phyloP scores from a whole-genome alignment of 768 basidiomycete genomes.

The Boletales sp. region DNA sequence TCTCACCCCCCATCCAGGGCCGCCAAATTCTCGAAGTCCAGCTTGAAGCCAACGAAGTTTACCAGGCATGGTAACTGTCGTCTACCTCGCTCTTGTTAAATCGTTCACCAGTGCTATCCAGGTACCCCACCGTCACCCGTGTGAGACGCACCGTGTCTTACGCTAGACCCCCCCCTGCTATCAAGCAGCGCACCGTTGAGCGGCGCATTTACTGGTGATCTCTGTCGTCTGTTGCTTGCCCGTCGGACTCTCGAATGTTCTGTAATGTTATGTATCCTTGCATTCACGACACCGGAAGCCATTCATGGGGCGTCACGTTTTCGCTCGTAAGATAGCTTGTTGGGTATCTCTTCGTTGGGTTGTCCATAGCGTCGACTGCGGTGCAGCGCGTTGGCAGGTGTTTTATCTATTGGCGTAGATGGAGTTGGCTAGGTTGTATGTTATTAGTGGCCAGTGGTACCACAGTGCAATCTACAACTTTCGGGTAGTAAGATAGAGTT shows the following conservation, averaged over 20 bases:
- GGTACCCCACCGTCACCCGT: constrained; percentile 78
- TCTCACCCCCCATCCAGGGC: constrained; percentile 45
- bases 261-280: constrained; percentile 33
- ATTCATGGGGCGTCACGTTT: constrained; percentile 40
- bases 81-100: neutral
- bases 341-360: constrained; percentile 7
- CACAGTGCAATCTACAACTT: constrained; percentile 4
- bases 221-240: neutral
- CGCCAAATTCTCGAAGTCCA: constrained; percentile 82
- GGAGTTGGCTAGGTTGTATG: constrained; percentile 16
- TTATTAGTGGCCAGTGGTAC: constrained; percentile 9
- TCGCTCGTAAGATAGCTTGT: constrained; percentile 18
- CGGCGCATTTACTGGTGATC: constrained; percentile 73
- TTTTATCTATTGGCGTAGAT: constrained; percentile 7
- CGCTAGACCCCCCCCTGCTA: constrained; percentile 41
- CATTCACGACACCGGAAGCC: constrained; percentile 42
- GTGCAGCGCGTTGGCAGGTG: constrained; percentile 16
- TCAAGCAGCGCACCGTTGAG: constrained; percentile 60
- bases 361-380: constrained; percentile 13
- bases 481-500: too few relatives aligned
- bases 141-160: constrained; percentile 71
- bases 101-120: constrained; percentile 23
- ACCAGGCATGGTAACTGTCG: constrained; percentile 58
- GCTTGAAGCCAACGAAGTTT: constrained; percentile 64
- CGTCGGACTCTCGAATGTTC: constrained; percentile 23